phyloP scores from a whole-genome alignment of 345 rosid genomes.

The Salix purpurea region DNA sequence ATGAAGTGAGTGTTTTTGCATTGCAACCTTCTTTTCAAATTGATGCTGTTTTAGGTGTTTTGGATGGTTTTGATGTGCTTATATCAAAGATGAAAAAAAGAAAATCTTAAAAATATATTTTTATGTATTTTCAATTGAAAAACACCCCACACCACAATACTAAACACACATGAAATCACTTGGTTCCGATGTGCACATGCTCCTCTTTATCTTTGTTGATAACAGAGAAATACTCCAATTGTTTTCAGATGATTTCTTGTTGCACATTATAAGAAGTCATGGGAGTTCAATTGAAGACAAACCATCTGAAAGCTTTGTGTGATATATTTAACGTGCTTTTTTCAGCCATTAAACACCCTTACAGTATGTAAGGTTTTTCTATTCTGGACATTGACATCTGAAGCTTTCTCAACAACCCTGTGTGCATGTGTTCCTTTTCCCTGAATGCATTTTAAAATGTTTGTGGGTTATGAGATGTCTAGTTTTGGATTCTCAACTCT shows the following conservation, averaged over 20 bases:
- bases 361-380: background rate
- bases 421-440: background rate
- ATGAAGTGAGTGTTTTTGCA: background rate
- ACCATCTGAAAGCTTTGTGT: background rate
- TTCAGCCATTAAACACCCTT: background rate
- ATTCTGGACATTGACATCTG: background rate
- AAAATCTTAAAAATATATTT: too few relatives aligned
- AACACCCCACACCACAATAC: too few relatives aligned
- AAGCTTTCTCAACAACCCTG: background rate
- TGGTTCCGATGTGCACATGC: background rate
- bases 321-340: background rate
- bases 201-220: background rate
- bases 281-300: background rate
- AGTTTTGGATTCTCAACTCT: background rate
- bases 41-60: too few relatives aligned
- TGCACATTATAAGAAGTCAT: background rate
- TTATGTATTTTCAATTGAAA: too few relatives aligned
- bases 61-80: too few relatives aligned
- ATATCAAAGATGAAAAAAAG: too few relatives aligned
- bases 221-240: background rate
- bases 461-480: background rate
- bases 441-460: background rate
- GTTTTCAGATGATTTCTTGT: background rate
- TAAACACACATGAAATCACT: background rate
- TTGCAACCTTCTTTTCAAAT: too few relatives aligned